Base-by-base conservation (phyloP, 2,329 filamentous ascomycete genomes). In the Blumeria graminis region DNA sequence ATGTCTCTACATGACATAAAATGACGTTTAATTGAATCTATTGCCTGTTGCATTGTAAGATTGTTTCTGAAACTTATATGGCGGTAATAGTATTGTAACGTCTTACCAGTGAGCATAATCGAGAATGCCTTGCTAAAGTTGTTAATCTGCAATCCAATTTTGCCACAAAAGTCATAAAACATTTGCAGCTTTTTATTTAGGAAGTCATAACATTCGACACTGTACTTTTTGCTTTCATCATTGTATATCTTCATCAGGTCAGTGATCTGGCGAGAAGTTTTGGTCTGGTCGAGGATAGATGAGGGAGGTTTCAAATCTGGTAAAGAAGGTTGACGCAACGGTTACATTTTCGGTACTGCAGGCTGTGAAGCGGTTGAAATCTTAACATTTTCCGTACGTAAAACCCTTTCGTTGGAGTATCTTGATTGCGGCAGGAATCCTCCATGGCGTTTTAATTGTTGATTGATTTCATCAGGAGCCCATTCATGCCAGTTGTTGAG, bases 201-300 rank as follows among this genome's bases (percentile, higher is more conserved):
- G n/a, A 5, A 41, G 11, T 41, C 38, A 41, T 13, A 41, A 13
- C 3, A 6, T 11, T 16, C n/a, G 6, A 3, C 38, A 5, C 38
- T 16, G 3, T 41, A 41, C 38, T 41, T 4, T 16, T 41, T 41
- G n/a, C 38, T 41, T 3, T 41, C 38, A 16, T 41, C 38, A 11
- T 41, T 11, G 38, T 41, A 41, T 6, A 41, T 4, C n/a, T 41
- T 41, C 38, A 41, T 41, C n/a, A 41, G 5, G n/a, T 41, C 38
- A 16, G 38, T 41, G 38, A 41, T 80, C 76, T 28, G 22, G 22
- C 22, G 22, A 28, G 22, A 28, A 4, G 22, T 28, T 28, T 28
- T 1, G 22, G 1, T 28, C 22, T 28, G 22, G 1, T 28, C 22
- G 22, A 28, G 1, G 64, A 28, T 28, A 28, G 22, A 28, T 28